phyloP scores from a whole-genome alignment of 1,284 basidiomycete genomes.

The Sanghuangporus sanghuang region DNA sequence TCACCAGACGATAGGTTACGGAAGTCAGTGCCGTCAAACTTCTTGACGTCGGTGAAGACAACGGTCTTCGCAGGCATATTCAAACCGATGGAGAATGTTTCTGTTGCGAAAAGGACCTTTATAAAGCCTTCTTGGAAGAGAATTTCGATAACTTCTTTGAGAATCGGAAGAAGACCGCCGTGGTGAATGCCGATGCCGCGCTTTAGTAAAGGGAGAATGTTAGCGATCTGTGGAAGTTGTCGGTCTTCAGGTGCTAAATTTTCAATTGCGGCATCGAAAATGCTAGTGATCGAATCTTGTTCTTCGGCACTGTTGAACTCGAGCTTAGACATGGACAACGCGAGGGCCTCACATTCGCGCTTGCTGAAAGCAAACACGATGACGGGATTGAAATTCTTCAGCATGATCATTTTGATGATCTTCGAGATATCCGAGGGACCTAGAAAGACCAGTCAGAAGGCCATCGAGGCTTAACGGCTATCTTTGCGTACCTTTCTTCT shows the following conservation, averaged over 20 bases:
- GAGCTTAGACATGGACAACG: slow-evolving; percentile 89
- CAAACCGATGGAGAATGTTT: slow-evolving; percentile 98
- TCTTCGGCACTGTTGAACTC: slow-evolving; percentile 97
- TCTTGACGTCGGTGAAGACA: slow-evolving; percentile 93
- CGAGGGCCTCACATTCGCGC: slow-evolving; percentile 93
- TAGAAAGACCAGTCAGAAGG: slow-evolving; percentile 26
- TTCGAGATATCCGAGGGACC: slow-evolving; percentile 95
- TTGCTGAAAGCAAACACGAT: slow-evolving; percentile 99
- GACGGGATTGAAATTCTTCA: slow-evolving; percentile 97
- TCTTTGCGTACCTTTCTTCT: slow-evolving; percentile 67
- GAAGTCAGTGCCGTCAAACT: slow-evolving; percentile 96
- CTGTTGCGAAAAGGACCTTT: slow-evolving; percentile 98
- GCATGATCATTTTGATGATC: slow-evolving; percentile 98
- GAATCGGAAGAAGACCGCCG: slow-evolving; percentile 92
- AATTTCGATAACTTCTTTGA: slow-evolving; percentile 99
- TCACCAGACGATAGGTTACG: slow-evolving; percentile 87
- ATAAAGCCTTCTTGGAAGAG: slow-evolving; percentile 99
- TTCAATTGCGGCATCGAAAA: slow-evolving; percentile 94
- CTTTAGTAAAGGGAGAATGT: slow-evolving; percentile 89
- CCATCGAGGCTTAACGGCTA: slow-evolving; percentile 6
- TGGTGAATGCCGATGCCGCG: slow-evolving; percentile 99
- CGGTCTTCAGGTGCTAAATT: slow-evolving; percentile 87
- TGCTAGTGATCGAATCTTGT: slow-evolving; percentile 81
- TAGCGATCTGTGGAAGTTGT: slow-evolving; percentile 90
- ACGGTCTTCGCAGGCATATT: slow-evolving; percentile 99